These are phyloP conservation scores for Brettanomyces nanus DNA, from an alignment of 805 yeast genomes.

Conservation along the genomic window DNA sequence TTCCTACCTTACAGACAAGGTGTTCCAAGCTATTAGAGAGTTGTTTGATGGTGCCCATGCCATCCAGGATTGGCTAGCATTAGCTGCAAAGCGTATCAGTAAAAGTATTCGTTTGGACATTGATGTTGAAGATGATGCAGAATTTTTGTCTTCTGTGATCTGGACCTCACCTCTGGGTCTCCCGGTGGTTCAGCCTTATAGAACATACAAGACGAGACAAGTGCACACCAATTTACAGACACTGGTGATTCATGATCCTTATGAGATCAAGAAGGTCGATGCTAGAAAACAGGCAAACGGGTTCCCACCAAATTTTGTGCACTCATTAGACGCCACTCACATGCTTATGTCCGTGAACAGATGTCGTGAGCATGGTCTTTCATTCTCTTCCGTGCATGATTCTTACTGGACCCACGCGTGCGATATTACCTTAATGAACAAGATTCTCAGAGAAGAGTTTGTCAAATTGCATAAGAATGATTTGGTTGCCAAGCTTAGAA, in stretches of 20 bases:
- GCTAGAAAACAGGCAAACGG: constrained; percentile 86
- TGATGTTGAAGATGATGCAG: constrained; percentile 46
- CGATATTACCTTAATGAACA: constrained; percentile 68
- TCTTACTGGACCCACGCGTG: constrained; percentile 97
- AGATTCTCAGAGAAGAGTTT: constrained; percentile 65
- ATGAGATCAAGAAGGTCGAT: constrained; percentile 71
- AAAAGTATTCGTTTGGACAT: constrained; percentile 67
- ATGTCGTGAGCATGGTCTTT: constrained; percentile 55
- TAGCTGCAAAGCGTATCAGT: constrained; percentile 72
- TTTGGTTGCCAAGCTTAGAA: constrained; percentile 58
- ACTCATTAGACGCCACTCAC: constrained; percentile 93
- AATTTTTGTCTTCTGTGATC: constrained; percentile 77
- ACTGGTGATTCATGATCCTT: constrained; percentile 85
- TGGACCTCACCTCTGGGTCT: constrained; percentile 97
- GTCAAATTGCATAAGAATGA: constrained; percentile 69
- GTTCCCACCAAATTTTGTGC: constrained; percentile 92
- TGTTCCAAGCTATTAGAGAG: constrained; percentile 76
- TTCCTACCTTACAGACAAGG: constrained; percentile 65
- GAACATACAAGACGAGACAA: constrained; percentile 56
- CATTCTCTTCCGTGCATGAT: constrained; percentile 94
- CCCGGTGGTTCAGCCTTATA: constrained; percentile 96
- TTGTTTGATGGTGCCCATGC: constrained; percentile 87
- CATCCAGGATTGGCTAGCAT: constrained; percentile 94
- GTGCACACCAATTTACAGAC: constrained; percentile 82
- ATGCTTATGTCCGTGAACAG: constrained; percentile 84